Evolutionary conservation across 371 early-diverging fungal species (phyloP), one percentile per base, ranked within the genome.

Genomic region (Fennellomyces sp.): DNA sequence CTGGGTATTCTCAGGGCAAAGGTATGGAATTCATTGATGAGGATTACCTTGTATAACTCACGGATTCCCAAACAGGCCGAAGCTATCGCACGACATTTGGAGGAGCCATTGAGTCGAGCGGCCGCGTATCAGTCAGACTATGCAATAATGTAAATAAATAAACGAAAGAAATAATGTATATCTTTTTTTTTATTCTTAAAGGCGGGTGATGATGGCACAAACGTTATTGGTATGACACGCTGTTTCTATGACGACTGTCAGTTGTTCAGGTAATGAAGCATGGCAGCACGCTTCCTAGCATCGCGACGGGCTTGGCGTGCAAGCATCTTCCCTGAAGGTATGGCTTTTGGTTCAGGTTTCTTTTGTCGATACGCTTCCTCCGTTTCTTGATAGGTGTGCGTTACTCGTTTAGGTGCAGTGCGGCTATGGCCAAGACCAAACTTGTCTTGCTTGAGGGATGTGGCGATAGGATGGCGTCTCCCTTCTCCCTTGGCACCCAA

Each of bases 1-100:
- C 71, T 89, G 7, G 91, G 90, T 6, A 83, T 90, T 36, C 69
- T 92, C 33, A 86, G 83, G 62, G 85, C 87, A 7, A 92, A 92
- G 84, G 84, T 83, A 70, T 61, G 31, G 52, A 35, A 26, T 28
- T 21, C 36, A 53, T 29, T 33, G 4, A 28, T 56, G 17, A 7
- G 10, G 19, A n/a, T 50, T 38, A 38, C 19, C 47, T 4, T 28
- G 10, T 28, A 50, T 29, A 28, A 4, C 8, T 28, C 23, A 5
- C 0, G 0, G 5, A 49, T 49, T 27, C 11, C 4, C 19, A 3
- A 21, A 49, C n/a, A 71, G 71, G 75, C 80, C 15, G 79, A 84
- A 42, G 88, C 84, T 6, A 61, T 85, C 33, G 76, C 76, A 28
- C 67, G 74, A 31, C 88, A 87, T 66, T 66, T 87, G 50, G 81